A percentile compares a stretch with the other conserved stretches of the same genome.
phyloP scores from a whole-genome alignment of 192 early-diverging fungal species.

The Coemansia umbellata region DNA sequence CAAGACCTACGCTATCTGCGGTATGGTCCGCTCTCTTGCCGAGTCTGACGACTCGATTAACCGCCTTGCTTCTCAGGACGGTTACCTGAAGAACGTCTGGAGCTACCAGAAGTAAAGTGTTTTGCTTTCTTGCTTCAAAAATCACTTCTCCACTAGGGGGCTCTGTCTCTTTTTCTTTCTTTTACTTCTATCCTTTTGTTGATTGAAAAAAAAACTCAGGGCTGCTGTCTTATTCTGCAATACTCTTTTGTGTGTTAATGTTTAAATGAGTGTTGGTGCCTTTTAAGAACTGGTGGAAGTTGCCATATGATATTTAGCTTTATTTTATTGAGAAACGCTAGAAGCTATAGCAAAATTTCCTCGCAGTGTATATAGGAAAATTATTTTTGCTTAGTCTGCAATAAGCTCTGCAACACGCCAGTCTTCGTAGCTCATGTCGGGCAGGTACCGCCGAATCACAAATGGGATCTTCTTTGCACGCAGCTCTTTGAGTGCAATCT shows the following conservation, averaged over 20 bases:
- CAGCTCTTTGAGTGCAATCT: slow-evolving; percentile 94
- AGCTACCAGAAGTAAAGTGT: slow-evolving; percentile 62
- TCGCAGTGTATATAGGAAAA: no score
- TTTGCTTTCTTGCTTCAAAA: neutral
- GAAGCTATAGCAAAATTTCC: no score
- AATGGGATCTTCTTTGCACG: slow-evolving; percentile 90
- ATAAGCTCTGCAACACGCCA: slow-evolving; percentile 91
- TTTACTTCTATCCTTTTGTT: no score
- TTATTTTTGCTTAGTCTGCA: slow-evolving; percentile 62
- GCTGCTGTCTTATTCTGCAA: no score
- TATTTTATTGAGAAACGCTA: no score
- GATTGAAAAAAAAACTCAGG: slow-evolving; percentile 6
- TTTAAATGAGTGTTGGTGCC: no score
- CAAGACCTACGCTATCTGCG: slow-evolving; percentile 86
- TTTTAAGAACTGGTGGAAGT: no score
- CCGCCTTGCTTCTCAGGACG: slow-evolving; percentile 79
- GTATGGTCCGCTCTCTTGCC: slow-evolving; percentile 83
- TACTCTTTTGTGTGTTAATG: no score
- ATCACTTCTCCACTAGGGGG: neutral
- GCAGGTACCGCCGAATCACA: slow-evolving; percentile 87
- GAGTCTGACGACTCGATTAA: slow-evolving; percentile 97
- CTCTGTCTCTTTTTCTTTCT: neutral
- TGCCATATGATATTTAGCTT: no score
- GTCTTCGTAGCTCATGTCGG: slow-evolving; percentile 92
- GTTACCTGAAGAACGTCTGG: slow-evolving; percentile 76